Conservation (phyloP, 2,329 filamentous ascomycete species). For the Chalaropsis ovoidea region DNA sequence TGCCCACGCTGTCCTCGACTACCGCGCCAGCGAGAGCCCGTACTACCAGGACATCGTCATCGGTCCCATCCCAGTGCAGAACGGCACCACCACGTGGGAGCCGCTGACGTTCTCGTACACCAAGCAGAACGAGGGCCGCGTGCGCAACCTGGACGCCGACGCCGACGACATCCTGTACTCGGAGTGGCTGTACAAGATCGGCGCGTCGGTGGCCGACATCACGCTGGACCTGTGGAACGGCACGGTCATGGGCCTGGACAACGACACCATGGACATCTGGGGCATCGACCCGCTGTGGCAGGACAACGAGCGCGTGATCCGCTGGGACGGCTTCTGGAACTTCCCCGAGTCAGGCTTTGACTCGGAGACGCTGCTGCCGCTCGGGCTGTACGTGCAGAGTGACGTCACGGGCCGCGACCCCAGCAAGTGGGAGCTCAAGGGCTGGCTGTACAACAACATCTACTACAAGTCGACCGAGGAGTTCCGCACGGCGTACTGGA, state of each 20-base stretch:
- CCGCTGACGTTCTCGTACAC: conserved; percentile 38
- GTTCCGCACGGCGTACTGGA: conserved; percentile 34
- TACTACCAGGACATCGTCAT: conserved; percentile 42
- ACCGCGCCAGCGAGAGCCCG: conserved; percentile 36
- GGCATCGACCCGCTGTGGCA: conserved; percentile 34
- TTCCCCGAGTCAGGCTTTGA: conserved; percentile 32
- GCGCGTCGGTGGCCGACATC: conserved; percentile 38
- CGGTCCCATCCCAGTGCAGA: conserved; percentile 39
- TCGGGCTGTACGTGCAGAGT: conserved; percentile 39
- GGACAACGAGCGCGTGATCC: conserved; percentile 35
- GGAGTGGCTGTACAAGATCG: conserved; percentile 25
- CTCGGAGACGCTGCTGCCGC: conserved; percentile 35
- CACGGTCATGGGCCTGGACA: conserved; percentile 32
- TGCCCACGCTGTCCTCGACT: conserved; percentile 40
- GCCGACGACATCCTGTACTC: conserved; percentile 32
- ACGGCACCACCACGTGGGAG: conserved; percentile 32
- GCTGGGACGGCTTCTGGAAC: conserved; percentile 36
- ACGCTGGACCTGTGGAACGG: conserved; percentile 35
- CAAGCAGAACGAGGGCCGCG: conserved; percentile 34
- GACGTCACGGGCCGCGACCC: conserved; percentile 38
- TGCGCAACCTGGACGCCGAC: conserved; percentile 32
- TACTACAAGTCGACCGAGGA: conserved; percentile 33
- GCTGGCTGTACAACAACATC: conserved; percentile 36
- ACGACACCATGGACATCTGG: conserved; percentile 31
- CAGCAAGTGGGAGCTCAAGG: conserved; percentile 36